A percentile compares a stretch with the other conserved stretches of the same genome.
Conservation (phyloP, 352 stramenopile genomes). For the Globisporangium viniferum region DNA sequence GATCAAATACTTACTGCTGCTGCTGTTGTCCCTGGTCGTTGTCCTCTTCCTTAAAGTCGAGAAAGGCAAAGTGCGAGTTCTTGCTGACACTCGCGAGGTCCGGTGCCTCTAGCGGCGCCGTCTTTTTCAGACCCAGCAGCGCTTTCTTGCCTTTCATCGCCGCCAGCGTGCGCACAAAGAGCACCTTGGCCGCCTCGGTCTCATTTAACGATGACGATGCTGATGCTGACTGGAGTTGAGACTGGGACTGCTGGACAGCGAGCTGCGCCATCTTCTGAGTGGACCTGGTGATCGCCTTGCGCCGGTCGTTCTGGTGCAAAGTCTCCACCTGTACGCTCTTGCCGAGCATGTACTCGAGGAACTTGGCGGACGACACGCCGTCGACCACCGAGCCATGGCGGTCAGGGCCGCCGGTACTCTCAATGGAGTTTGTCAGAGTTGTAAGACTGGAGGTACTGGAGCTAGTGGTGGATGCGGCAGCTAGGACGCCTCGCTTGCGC, state of each 20-base stretch:
- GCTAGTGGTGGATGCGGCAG: neutral
- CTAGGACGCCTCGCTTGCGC: conserved; percentile 23
- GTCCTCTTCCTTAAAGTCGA: conserved; percentile 40
- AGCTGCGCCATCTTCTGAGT: conserved; percentile 38
- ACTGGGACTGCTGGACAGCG: conserved; percentile 21
- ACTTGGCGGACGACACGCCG: conserved; percentile 27
- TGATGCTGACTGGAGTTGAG: neutral
- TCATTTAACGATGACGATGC: neutral
- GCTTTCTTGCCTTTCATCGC: conserved; percentile 28
- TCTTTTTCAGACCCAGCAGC: conserved; percentile 23
- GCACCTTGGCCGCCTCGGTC: conserved; percentile 18
- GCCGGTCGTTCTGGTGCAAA: conserved; percentile 37
- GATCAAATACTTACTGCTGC: too few species aligned
- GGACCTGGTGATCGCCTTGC: conserved; percentile 30
- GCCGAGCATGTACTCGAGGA: conserved; percentile 40
- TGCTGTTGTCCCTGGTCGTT: neutral
- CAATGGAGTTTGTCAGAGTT: neutral
- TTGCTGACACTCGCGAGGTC: conserved; percentile 22
- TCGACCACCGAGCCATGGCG: neutral
- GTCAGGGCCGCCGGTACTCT: neutral
- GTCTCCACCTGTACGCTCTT: conserved; percentile 37
- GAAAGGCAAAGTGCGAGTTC: conserved; percentile 62
- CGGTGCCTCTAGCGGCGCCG: neutral
- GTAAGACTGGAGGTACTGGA: neutral
- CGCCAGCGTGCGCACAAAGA: conserved; percentile 27